A percentile compares a stretch with the other conserved stretches of the same genome.
phyloP scores from a whole-genome alignment of 371 early-diverging fungal genomes.

The Mucor circinelloides region DNA sequence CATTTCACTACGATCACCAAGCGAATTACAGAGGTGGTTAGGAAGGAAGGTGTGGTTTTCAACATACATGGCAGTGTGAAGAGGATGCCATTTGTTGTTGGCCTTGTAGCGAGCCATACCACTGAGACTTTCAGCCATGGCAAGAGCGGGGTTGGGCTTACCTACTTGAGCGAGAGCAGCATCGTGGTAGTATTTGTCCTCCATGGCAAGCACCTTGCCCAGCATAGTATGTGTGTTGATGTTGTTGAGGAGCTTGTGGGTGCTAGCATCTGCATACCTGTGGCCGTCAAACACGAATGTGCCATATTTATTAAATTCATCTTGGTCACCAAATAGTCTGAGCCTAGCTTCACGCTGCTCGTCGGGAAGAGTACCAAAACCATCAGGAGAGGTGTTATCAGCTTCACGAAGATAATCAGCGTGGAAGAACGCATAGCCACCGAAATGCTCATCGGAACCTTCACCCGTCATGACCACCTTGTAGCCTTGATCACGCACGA shows the following conservation, averaged over 20 bases:
- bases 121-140: constrained; percentile 15
- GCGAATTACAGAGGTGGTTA: constrained; percentile 21
- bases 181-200: background rate
- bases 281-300: background rate
- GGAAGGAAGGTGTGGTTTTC: constrained; percentile 24
- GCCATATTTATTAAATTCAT: background rate
- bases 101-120: constrained; percentile 23
- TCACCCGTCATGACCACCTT: constrained; percentile 63
- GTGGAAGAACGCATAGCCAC: constrained; percentile 61
- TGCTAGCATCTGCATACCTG: background rate
- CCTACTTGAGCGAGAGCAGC: constrained; percentile 6
- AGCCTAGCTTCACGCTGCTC: background rate
- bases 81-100: constrained; percentile 25
- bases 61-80: constrained; percentile 24
- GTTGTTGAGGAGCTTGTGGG: constrained; percentile 9
- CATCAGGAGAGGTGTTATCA: constrained; percentile 20
- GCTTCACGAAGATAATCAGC: constrained; percentile 32
- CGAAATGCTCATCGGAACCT: constrained; percentile 55
- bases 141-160: constrained; percentile 4
- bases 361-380: constrained; percentile 15
- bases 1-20: constrained; percentile 33
- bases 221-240: background rate
- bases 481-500: constrained; percentile 41
- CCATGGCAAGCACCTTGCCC: background rate
- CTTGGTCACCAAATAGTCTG: background rate